Base-by-base conservation (phyloP, 768 basidiomycete species). In the Sarcomyxa edulis region DNA sequence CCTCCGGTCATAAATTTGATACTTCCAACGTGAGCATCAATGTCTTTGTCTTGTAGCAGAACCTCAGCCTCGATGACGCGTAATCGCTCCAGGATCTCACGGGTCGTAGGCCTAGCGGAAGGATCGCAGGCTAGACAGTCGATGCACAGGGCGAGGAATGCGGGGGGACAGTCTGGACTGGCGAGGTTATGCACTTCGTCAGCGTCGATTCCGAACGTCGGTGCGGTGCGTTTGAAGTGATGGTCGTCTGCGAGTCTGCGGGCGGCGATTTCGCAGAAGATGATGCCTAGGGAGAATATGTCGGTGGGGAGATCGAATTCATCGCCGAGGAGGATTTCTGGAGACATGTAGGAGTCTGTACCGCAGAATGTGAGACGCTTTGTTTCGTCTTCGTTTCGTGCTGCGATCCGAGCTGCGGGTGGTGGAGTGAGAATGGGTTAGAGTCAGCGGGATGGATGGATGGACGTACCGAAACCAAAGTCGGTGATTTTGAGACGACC, bases 401-500 rank as follows among this genome's bases (percentile, higher is more conserved):
- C 92, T 0, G 91, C 91, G 51, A 98, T 96, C 24, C 95, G 76
- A 4, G 93, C 92, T n/a, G n/a, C n/a, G n/a, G n/a, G n/a, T n/a
- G n/a, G n/a, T n/a, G n/a, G n/a, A n/a, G n/a, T n/a, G n/a, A n/a
- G n/a, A n/a, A n/a, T n/a, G n/a, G n/a, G n/a, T n/a, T n/a, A n/a
- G n/a, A n/a, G n/a, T n/a, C n/a, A n/a, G n/a, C n/a, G n/a, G n/a
- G n/a, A n/a, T n/a, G n/a, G n/a, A n/a, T n/a, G n/a, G n/a, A n/a
- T n/a, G n/a, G n/a, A n/a, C n/a, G n/a, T n/a, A n/a, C n/a, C n/a
- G 50, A 97, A 95, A 1, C 95, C 95, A 61, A 99, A 99, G 55
- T 99, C 95, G n/a, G 94, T 96, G 50, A 97, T 84, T 67, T 98
- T 99, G 53, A 98, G 72, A 30, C 95, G 80, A 15, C 91, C 89